These are phyloP conservation scores for Tylopilus rubrobrunneus DNA, from an alignment of 768 basidiomycete species.

Conservation along the genomic window DNA sequence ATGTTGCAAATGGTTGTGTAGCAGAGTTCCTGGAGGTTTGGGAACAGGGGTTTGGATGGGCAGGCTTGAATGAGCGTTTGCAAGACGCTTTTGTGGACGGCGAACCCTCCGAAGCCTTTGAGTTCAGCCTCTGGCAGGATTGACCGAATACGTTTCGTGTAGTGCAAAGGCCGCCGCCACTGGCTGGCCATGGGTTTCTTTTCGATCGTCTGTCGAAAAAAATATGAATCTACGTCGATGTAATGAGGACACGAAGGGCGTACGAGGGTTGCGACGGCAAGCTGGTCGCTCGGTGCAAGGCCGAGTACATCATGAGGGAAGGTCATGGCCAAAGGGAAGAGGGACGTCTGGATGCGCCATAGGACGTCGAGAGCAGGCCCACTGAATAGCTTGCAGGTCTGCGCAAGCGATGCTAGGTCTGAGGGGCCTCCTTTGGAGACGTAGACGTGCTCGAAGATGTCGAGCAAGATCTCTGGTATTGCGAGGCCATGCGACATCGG, in stretches of 20 bases:
- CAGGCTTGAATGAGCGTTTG: constrained; percentile 19
- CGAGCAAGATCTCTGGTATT: constrained; percentile 16
- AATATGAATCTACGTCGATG: background rate
- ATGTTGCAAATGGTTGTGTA: constrained; percentile 18
- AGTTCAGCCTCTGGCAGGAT: constrained; percentile 8
- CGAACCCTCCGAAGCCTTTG: constrained; percentile 10
- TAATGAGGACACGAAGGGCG: background rate
- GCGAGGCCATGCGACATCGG: constrained; percentile 11
- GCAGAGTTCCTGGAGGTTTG: constrained; percentile 22
- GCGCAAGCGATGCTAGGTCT: constrained; percentile 15
- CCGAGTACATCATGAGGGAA: constrained; percentile 18
- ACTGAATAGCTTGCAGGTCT: constrained; percentile 16
- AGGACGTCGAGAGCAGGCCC: constrained; percentile 20
- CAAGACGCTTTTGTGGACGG: constrained; percentile 15
- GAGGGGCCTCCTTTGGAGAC: background rate
- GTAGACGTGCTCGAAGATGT: constrained; percentile 18
- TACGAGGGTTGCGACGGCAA: constrained; percentile 17
- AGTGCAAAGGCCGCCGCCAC: constrained; percentile 19
- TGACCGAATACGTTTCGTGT: constrained; percentile 16
- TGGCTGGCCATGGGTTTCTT: constrained; percentile 11
- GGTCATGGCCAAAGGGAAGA: constrained; percentile 13
- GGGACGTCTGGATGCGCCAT: constrained; percentile 19
- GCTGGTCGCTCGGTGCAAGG: constrained; percentile 12
- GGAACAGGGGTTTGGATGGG: constrained; percentile 17
- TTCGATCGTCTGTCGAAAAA: constrained; percentile 7